phyloP scores from a whole-genome alignment of 2,329 filamentous ascomycete genomes.

The Arthrobotrys musiformis region DNA sequence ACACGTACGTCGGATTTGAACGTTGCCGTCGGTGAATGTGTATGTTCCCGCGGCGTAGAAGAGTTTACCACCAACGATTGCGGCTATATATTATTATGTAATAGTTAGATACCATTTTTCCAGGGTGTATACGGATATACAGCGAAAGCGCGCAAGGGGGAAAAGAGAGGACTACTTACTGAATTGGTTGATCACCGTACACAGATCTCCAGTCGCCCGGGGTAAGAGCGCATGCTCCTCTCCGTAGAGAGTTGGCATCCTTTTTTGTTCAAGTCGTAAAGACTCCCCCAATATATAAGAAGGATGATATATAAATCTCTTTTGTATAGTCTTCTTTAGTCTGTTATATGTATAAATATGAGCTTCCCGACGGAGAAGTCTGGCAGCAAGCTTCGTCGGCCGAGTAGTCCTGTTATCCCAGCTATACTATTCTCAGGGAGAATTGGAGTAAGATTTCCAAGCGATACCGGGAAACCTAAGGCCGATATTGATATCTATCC shows the following conservation, averaged over 20 bases:
- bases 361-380: conserved; percentile 2
- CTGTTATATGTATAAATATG: neutral
- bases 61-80: conserved; percentile 42
- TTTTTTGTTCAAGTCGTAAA: too few relatives aligned
- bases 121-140: neutral
- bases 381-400: neutral
- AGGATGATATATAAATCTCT: too few relatives aligned
- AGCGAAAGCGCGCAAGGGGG: neutral
- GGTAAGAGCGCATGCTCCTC: conserved; percentile 37
- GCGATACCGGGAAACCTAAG: too few relatives aligned
- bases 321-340: neutral
- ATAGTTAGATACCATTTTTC: neutral
- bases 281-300: too few relatives aligned
- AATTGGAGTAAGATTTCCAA: too few relatives aligned
- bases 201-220: conserved; percentile 19
- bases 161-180: conserved; percentile 11
- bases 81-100: neutral
- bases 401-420: neutral
- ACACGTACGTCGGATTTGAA: conserved; percentile 38
- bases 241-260: conserved; percentile 27
- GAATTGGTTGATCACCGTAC: conserved; percentile 33
- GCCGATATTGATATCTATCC: neutral
- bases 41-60: conserved; percentile 43
- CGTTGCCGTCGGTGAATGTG: conserved; percentile 40
- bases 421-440: neutral